Evolutionary conservation across 2,329 filamentous ascomycete species (phyloP).

Genomic region (Aureobasidium sp.): DNA sequence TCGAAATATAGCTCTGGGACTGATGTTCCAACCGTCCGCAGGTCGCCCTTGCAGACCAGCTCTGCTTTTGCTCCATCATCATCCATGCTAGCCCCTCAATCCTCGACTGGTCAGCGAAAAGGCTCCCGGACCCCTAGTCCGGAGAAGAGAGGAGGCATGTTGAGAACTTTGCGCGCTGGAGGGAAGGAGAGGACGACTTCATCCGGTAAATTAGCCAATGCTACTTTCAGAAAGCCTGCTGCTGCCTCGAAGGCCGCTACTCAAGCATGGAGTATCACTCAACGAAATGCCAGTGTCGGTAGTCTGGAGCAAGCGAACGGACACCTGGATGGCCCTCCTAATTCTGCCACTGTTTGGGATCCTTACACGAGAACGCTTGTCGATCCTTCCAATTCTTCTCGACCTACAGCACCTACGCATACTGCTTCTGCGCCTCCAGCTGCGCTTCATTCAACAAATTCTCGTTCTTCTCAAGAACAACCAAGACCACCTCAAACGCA

Average conservation of each 20-base stretch:
- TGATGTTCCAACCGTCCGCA: constrained; percentile 9
- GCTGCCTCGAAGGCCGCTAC: constrained; percentile 57
- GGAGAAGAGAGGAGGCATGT: constrained; percentile 53
- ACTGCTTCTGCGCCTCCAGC: constrained; percentile 9
- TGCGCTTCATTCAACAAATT: neutral
- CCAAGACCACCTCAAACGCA: neutral
- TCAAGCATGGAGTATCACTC: constrained; percentile 48
- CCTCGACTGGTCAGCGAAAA: constrained; percentile 33
- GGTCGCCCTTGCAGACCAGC: constrained; percentile 7
- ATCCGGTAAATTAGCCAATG: constrained; percentile 39
- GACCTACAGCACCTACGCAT: neutral
- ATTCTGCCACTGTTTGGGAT: constrained; percentile 24
- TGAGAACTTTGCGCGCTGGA: constrained; percentile 46
- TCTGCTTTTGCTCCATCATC: constrained; percentile 18
- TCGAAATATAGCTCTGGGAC: constrained; percentile 39
- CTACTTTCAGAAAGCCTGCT: constrained; percentile 40
- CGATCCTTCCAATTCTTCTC: constrained; percentile 13
- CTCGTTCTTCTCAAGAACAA: neutral
- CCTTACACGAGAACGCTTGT: constrained; percentile 29
- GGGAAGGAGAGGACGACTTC: constrained; percentile 50
- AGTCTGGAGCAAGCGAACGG: constrained; percentile 16
- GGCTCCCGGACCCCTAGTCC: constrained; percentile 53
- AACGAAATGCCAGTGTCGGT: constrained; percentile 20
- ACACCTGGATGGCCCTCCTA: constrained; percentile 9
- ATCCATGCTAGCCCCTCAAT: constrained; percentile 29